phyloP scores from a whole-genome alignment of 2,329 filamentous ascomycete genomes.

The Neoarthrinium moseri region DNA sequence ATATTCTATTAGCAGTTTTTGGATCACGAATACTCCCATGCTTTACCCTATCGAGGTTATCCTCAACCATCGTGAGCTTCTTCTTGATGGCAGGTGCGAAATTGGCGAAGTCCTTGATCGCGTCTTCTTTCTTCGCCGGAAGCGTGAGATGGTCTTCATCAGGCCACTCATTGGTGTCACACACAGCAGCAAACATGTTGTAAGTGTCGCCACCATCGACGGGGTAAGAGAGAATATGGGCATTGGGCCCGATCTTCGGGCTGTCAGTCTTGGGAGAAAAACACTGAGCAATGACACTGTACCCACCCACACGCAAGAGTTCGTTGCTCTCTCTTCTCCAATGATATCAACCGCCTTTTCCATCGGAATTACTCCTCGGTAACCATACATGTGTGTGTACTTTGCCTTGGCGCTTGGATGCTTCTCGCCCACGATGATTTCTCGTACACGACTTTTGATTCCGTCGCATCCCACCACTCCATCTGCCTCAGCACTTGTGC shows the following conservation, averaged over 20 bases:
- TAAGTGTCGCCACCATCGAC: conserved; percentile 53
- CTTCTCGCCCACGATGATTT: conserved; percentile 41
- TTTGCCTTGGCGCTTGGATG: conserved; percentile 33
- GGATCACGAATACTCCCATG: too few relatives aligned
- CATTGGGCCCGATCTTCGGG: conserved; percentile 38
- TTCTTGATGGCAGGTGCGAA: conserved; percentile 30
- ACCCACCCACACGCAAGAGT: conserved; percentile 22
- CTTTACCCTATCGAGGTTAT: conserved; percentile 27
- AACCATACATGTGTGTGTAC: conserved; percentile 57
- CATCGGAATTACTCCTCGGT: conserved; percentile 45
- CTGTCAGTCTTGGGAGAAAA: not conserved
- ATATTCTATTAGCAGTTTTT: too few relatives aligned
- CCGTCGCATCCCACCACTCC: conserved; percentile 57
- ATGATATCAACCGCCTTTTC: conserved; percentile 45
- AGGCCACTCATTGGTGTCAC: conserved; percentile 29
- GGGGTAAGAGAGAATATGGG: conserved; percentile 59
- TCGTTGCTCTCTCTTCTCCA: conserved; percentile 31
- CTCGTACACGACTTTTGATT: conserved; percentile 54
- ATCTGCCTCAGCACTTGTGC: conserved; percentile 25
- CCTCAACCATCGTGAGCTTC: conserved; percentile 27
- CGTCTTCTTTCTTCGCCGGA: conserved; percentile 28
- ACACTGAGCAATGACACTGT: not conserved
- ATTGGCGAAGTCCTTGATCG: conserved; percentile 31
- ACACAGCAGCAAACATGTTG: conserved; percentile 47
- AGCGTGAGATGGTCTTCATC: conserved; percentile 17